Evolutionary conservation across 495 filamentous ascomycete species (phyloP), one percentile per base, ranked within the genome.

Genomic region (Trichoderma virens): DNA sequence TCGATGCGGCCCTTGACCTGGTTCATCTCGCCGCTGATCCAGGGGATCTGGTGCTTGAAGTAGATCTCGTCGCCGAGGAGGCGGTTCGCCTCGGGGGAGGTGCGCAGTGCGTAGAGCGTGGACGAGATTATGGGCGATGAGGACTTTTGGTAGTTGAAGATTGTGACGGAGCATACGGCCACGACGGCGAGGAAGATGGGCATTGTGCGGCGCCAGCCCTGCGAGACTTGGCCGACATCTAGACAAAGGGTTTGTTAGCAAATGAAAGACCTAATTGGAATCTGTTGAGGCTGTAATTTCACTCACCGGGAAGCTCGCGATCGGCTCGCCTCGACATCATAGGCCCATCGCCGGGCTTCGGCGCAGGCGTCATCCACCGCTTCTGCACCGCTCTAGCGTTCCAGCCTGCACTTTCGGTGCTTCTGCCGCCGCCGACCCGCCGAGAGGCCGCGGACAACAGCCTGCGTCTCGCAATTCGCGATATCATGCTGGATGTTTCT

Each of bases 61-160:
- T 96, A 95, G 61, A 98, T 92, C 77, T 97, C 89, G 71, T 97
- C 91, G 28, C 94, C 94, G 5, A 98, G 79, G 28, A 86, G 76
- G 64, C 86, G 86, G 61, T 91, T 85, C 39, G 92, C 94, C 62
- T 79, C 75, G 7, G 82, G 76, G 59, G 88, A 90, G 14, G 89
- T 95, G 62, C 94, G 90, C 51, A 98, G 83, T 0, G 93, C 88
- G 79, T 97, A 98, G 2, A 98, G 82, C 6, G 90, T 93, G 54
- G 88, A 90, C 65, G 82, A 85, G 4, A 97, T 91, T 14, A 97
- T 86, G 62, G 88, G 88, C 20, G 85, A 89, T 2, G 89, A 90
- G 2, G 85, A 83, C 72, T 97, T 97, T 70, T 98, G 93, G 82
- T 98, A 98, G 80, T 98, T 98, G 88, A 98, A 98, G 73, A 96